A percentile compares a stretch with the other conserved stretches of the same genome.
These are phyloP conservation scores for Nidula microcarpa DNA, from an alignment of 768 basidiomycete species.

Conservation along the genomic window DNA sequence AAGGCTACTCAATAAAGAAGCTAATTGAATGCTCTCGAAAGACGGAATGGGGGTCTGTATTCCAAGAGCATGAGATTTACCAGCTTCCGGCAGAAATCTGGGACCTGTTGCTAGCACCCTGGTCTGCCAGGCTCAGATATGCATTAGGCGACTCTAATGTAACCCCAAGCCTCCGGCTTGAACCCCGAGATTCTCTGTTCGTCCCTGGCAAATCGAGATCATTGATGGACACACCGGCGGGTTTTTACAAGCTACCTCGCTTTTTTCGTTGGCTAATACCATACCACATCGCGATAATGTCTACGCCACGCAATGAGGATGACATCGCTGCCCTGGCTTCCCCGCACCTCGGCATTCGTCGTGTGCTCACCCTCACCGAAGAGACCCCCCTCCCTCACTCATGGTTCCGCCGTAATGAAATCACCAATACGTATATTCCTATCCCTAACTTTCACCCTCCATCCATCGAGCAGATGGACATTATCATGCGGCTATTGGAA, in stretches of 20 bases:
- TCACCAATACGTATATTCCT: slow-evolving; percentile 54
- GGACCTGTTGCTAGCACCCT: slow-evolving; percentile 32
- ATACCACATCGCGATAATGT: slow-evolving; percentile 57
- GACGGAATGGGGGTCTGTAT: slow-evolving; percentile 52
- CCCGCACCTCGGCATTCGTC: slow-evolving; percentile 47
- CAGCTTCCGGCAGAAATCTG: slow-evolving; percentile 33
- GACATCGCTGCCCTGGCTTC: slow-evolving; percentile 48
- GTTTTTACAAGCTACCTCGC: slow-evolving; percentile 48
- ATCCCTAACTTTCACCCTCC: slow-evolving; percentile 52
- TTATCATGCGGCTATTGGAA: slow-evolving; percentile 43
- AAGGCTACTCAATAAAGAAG: slow-evolving; percentile 41
- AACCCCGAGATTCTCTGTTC: slow-evolving; percentile 35
- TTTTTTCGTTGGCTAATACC: slow-evolving; percentile 66
- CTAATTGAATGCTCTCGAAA: slow-evolving; percentile 37
- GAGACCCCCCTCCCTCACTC: slow-evolving; percentile 43
- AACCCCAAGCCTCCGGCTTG: slow-evolving; percentile 34
- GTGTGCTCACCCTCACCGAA: slow-evolving; percentile 56
- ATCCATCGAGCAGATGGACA: slow-evolving; percentile 58
- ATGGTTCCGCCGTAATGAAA: slow-evolving; percentile 44
- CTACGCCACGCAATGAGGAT: slow-evolving; percentile 46
- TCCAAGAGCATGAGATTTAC: slow-evolving; percentile 35
- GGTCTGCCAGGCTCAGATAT: slow-evolving; percentile 31
- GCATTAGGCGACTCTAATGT: slow-evolving; percentile 24
- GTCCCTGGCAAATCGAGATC: slow-evolving; percentile 20
- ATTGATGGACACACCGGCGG: slow-evolving; percentile 8